Evolutionary conservation across 1,284 basidiomycete genomes (phyloP), one percentile per base, ranked within the genome.

Genomic region (Tilletia setariae): DNA sequence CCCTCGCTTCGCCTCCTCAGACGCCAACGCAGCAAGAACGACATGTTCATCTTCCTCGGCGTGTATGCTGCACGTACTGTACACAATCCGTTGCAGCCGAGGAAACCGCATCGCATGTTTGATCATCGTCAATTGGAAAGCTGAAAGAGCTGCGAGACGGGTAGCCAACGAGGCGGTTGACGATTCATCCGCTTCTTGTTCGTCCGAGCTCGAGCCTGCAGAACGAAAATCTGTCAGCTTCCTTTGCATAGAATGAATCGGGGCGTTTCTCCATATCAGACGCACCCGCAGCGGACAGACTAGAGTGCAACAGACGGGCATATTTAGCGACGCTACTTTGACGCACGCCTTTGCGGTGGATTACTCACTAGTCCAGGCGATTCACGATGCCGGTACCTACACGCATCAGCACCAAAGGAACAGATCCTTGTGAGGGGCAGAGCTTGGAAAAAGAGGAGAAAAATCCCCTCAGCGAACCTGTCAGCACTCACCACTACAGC

Each of bases 51-150:
- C 95, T 81, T 99, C 96, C 63, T 87, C 87, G 7, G 90, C 87
- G 82, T 98, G 90, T 61, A 97, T 86, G 70, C 93, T 95, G 83
- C 95, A 98, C 13, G 95, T 98, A 23, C 94, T 98, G 84, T 98
- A 98, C 19, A 94, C 93, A 69, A 98, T 91, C 73, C 88, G 89
- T 65, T 86, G 74, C 2, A 87, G 87, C 1, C 83, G 78, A 0
- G 87, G 87, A 77, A 92, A 98, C 82, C 89, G 90, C 89, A 98
- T 93, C 9, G 95, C 95, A 79, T 98, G 96, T 75, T 88, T 88
- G 76, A 98, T 89, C 89, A 98, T 94, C 82, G 88, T 86, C n/a
- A 93, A 86, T 80, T 98, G 96, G 83, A 82, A 74, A 9, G 67
- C 68, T 9, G 71, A 68, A 2, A 82, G 68, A 40, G 66, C 67